Conservation (phyloP, 75 land plant genomes). For the Chamaecyparis obtusa region DNA sequence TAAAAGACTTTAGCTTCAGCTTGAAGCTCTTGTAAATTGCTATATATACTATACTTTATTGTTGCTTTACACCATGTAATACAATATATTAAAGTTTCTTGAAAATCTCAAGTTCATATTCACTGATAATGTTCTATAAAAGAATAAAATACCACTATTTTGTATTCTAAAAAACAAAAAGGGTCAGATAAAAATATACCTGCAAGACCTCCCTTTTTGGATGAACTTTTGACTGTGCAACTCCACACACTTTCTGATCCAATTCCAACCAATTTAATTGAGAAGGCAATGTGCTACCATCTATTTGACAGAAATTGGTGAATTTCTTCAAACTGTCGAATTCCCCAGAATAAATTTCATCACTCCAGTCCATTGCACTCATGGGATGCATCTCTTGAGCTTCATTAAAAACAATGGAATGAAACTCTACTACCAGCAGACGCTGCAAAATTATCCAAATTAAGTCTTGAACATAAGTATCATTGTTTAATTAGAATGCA, state of each 20-base stretch:
- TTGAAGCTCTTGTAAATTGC: too few species aligned
- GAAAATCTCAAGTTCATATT: background rate
- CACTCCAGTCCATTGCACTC: constrained; percentile 23
- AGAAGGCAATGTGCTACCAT: constrained; percentile 4
- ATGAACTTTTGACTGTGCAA: background rate
- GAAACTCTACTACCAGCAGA: constrained; percentile 32
- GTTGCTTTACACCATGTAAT: background rate
- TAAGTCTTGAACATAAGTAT: background rate
- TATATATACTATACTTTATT: too few species aligned
- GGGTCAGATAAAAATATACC: constrained; percentile 17
- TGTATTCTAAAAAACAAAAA: background rate
- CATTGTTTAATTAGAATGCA: background rate
- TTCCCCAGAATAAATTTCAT: constrained; percentile 52
- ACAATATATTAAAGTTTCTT: background rate
- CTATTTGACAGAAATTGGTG: constrained; percentile 18
- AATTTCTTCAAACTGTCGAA: constrained; percentile 22
- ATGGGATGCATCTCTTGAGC: background rate
- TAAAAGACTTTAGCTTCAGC: too few species aligned
- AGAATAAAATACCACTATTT: background rate
- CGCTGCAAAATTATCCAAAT: constrained; percentile 23
- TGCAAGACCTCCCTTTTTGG: constrained; percentile 30
- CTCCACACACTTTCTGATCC: background rate
- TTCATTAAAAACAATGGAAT: constrained; percentile 24
- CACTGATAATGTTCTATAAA: background rate
- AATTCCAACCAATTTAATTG: constrained; percentile 11